Evolutionary conservation across 192 early-diverging fungal genomes (phyloP), one percentile per base, ranked within the genome.

Genomic region (Entomortierella chlamydospora): DNA sequence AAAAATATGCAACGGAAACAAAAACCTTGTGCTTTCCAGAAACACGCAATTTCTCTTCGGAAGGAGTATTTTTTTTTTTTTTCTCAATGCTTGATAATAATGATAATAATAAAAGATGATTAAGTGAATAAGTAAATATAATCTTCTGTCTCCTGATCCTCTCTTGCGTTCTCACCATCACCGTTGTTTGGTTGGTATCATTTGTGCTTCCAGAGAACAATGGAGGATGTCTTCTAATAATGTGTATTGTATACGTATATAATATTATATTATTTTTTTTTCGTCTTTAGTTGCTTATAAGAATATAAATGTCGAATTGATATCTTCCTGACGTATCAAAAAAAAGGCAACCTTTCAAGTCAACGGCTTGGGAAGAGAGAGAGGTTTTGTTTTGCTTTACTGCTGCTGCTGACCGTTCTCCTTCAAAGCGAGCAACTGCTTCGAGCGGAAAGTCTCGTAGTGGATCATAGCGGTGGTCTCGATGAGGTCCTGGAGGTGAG

Each of bases 401-500:
- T 76, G 73, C 37, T 83, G 67, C 61, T 74, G 82, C 62, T 85
- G 81, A 30, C 84, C 83, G 25, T 72, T 83, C 67, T 89, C 88
- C 66, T 87, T 87, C 37, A 89, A 70, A 55, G 88, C 88, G 60
- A 89, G 72, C 57, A 89, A 64, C 65, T 89, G 88, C 72, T 89
- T 89, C 25, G 88, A 93, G 58, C 98, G 90, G 95, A 97, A 99
- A 39, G 91, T 88, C 85, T 99, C 97, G 85, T 99, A 99, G 82
- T 98, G 97, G 60, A 97, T 89, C 72, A 92, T 88, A 10, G 94
- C 88, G 17, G 98, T 99, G 43, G 95, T 95, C 74, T 99, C 98
- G 66, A 98, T 93, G 82, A 99, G 85, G 73, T 99, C 98, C 70
- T 96, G 94, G 45, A 99, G 79, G 73, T 99, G 98, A n/a, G 97